These are phyloP conservation scores for Asterochloris sp. DNA, from an alignment of 139 green algal genomes.

Conservation along the genomic window DNA sequence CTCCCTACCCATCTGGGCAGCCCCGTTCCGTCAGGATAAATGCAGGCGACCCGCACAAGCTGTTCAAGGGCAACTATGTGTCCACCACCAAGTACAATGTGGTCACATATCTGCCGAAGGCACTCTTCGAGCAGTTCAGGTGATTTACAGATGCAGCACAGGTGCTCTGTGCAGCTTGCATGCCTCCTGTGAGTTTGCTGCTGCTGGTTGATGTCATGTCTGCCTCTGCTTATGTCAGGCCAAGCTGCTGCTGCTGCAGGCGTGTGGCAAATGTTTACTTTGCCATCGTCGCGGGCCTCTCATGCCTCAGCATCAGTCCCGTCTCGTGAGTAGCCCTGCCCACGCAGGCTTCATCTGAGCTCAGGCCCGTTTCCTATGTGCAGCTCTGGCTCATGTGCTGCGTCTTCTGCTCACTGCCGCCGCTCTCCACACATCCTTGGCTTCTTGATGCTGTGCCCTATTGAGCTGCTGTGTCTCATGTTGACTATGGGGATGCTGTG, in stretches of 20 bases:
- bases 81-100: constrained; percentile 73
- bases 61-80: constrained; percentile 22
- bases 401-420: too few relatives aligned
- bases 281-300: constrained; percentile 63
- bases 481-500: too few relatives aligned
- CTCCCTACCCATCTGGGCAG: neutral
- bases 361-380: neutral
- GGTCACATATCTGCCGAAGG: constrained; percentile 68
- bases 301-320: constrained; percentile 25
- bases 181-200: neutral
- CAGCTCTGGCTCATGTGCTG: too few relatives aligned
- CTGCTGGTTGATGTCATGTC: too few relatives aligned
- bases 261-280: constrained; percentile 83
- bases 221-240: neutral
- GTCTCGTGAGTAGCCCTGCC: neutral
- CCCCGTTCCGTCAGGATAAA: constrained; percentile 13
- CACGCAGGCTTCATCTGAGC: neutral
- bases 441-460: too few relatives aligned
- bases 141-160: constrained; percentile 1
- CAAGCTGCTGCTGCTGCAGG: constrained; percentile 21
- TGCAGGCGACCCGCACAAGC: neutral
- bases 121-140: constrained; percentile 66
- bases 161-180: neutral
- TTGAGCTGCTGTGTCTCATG: neutral
- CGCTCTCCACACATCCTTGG: too few relatives aligned